Evolutionary conservation across 108 stramenopile genomes (phyloP).

Genomic region (Nitzschia sp.): DNA sequence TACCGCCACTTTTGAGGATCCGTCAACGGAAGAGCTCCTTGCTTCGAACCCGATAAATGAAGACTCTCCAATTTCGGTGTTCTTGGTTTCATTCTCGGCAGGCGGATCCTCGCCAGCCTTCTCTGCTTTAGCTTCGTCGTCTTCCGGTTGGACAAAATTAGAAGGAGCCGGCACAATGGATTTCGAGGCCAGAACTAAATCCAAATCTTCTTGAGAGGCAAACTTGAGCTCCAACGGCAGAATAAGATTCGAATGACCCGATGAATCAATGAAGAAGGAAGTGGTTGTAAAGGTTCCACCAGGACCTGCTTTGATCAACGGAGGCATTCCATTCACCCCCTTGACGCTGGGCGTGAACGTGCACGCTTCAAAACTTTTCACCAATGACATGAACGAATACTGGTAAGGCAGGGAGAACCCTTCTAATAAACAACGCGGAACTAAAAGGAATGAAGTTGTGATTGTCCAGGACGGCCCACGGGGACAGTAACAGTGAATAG

Average conservation of each 20-base stretch:
- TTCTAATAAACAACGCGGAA: not conserved
- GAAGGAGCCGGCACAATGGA: constrained; percentile 22
- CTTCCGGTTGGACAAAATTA: constrained; percentile 22
- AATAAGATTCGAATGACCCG: constrained; percentile 45
- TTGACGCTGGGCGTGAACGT: constrained; percentile 17
- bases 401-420: not conserved
- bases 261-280: constrained; percentile 53
- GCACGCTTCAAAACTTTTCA: constrained; percentile 31
- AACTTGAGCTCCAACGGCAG: constrained; percentile 44
- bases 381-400: constrained; percentile 19
- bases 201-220: constrained; percentile 31
- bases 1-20: constrained; percentile 4
- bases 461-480: no score
- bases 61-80: not conserved
- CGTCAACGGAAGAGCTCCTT: constrained; percentile 18
- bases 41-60: constrained; percentile 37
- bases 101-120: not conserved
- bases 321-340: constrained; percentile 13
- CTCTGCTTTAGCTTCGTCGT: not conserved
- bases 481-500: no score
- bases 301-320: not conserved
- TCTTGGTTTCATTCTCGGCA: constrained; percentile 5
- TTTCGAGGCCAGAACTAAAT: constrained; percentile 35
- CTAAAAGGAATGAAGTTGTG: not conserved
- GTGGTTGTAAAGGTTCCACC: constrained; percentile 24